Conservation (phyloP, 371 early-diverging fungal genomes). For the Chytridiales sp. region DNA sequence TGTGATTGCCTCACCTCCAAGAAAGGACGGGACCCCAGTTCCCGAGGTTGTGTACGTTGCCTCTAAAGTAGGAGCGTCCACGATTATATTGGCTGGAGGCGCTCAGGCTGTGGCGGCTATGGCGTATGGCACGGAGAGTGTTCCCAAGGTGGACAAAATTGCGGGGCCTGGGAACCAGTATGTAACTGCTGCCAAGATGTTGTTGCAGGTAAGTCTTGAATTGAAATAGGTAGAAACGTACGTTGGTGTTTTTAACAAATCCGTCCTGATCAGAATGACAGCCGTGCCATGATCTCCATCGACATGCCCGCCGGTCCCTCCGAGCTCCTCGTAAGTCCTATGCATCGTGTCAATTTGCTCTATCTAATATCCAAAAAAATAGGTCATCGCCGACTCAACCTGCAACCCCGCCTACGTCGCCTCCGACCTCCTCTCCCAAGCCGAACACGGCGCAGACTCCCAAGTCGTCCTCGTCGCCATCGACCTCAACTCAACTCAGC, state of each 20-base stretch:
- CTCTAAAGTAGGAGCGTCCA: conserved; percentile 91
- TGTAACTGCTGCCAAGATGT: conserved; percentile 98
- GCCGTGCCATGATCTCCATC: conserved; percentile 86
- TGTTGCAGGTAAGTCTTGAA: conserved; percentile 63
- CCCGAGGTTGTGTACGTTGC: conserved; percentile 98
- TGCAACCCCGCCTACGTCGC: conserved; percentile 89
- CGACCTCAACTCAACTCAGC: conserved; percentile 59
- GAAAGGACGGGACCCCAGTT: conserved; percentile 83
- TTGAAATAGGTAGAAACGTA: neutral
- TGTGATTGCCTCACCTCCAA: conserved; percentile 95
- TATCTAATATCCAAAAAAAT: neutral
- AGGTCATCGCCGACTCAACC: conserved; percentile 85
- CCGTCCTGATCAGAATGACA: conserved; percentile 70
- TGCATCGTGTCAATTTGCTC: neutral
- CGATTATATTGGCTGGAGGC: conserved; percentile 91
- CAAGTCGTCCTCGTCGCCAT: conserved; percentile 92
- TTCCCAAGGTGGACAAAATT: conserved; percentile 98
- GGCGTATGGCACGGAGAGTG: conserved; percentile 94
- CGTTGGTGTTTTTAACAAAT: neutral
- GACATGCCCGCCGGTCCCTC: conserved; percentile 99
- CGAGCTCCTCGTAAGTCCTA: conserved; percentile 70
- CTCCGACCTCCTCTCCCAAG: conserved; percentile 93
- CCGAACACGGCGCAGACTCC: conserved; percentile 95
- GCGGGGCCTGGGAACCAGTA: conserved; percentile 99
- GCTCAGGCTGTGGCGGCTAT: conserved; percentile 98